Conservation (phyloP, 2,329 filamentous ascomycete genomes). For the Chaetomiaceae sp. region DNA sequence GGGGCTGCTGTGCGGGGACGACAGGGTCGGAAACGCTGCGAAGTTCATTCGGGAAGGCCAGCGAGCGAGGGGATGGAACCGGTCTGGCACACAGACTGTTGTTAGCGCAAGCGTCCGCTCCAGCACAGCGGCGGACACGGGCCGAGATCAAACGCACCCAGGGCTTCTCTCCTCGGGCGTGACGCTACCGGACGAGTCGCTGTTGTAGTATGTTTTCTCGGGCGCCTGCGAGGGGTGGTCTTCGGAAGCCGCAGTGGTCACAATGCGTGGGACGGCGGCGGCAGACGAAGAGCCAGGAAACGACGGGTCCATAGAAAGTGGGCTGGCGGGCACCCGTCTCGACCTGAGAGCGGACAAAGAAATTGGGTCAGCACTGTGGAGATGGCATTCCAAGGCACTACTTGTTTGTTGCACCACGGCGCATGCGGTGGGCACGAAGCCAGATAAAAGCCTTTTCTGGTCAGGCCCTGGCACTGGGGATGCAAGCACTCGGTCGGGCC, state of each 20-base stretch:
- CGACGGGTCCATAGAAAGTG: slow-evolving; percentile 7
- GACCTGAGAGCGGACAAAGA: slow-evolving; percentile 37
- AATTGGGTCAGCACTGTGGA: slow-evolving; percentile 32
- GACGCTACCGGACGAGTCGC: slow-evolving; percentile 33
- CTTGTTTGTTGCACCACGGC: slow-evolving; percentile 30
- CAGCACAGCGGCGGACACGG: background rate
- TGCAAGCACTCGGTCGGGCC: background rate
- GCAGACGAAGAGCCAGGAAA: slow-evolving; percentile 31
- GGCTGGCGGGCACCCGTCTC: slow-evolving; percentile 38
- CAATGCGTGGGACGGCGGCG: slow-evolving; percentile 31
- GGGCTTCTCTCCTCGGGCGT: slow-evolving; percentile 31
- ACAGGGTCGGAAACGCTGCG: slow-evolving; percentile 41
- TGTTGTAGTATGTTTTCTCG: slow-evolving; percentile 35
- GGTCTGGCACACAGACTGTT: slow-evolving; percentile 2
- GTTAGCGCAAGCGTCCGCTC: background rate
- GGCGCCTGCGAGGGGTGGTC: slow-evolving; percentile 24
- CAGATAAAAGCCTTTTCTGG: background rate
- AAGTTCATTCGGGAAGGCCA: slow-evolving; percentile 44
- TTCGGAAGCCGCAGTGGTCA: slow-evolving; percentile 30
- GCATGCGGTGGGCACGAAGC: slow-evolving; percentile 15
- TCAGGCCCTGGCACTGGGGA: no score
- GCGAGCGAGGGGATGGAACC: slow-evolving; percentile 18
- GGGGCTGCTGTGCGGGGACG: slow-evolving; percentile 41
- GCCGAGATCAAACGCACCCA: slow-evolving; percentile 30
- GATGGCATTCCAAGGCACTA: slow-evolving; percentile 26